Percentiles rank a stretch among this genome's conserved stretches.
phyloP scores from a whole-genome alignment of 257 asterid species.

The Solanum arcanum region DNA sequence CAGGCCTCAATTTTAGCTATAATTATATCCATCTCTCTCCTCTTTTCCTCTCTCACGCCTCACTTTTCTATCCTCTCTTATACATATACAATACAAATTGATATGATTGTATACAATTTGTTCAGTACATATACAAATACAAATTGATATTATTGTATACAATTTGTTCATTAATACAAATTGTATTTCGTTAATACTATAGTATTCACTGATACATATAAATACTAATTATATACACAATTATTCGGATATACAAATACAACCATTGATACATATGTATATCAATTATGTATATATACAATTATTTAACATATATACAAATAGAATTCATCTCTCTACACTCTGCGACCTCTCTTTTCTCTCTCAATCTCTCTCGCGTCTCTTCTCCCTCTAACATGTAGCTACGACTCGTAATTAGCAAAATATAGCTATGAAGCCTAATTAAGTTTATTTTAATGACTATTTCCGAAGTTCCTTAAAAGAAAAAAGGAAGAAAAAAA shows the following conservation, averaged over 20 bases:
- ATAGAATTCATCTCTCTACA: too few relatives aligned
- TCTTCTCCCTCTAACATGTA: background rate
- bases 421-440: too few relatives aligned
- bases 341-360: background rate
- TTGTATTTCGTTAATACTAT: background rate
- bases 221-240: background rate
- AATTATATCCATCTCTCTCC: background rate
- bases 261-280: background rate
- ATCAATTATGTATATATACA: too few relatives aligned
- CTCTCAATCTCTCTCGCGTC: too few relatives aligned
- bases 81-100: background rate
- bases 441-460: too few relatives aligned
- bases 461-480: too few relatives aligned
- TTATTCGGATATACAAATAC: too few relatives aligned
- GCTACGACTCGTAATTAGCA: background rate
- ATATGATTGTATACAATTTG: too few relatives aligned
- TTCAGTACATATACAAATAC: background rate
- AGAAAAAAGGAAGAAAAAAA: background rate
- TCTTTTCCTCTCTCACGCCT: background rate
- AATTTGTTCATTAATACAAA: background rate
- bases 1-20: background rate
- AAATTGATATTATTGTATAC: too few relatives aligned
- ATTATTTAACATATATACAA: too few relatives aligned
- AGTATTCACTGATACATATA: background rate
- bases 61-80: too few relatives aligned